These are phyloP conservation scores for Sporobolomyces roseus DNA, from an alignment of 768 basidiomycete genomes.

Conservation along the genomic window DNA sequence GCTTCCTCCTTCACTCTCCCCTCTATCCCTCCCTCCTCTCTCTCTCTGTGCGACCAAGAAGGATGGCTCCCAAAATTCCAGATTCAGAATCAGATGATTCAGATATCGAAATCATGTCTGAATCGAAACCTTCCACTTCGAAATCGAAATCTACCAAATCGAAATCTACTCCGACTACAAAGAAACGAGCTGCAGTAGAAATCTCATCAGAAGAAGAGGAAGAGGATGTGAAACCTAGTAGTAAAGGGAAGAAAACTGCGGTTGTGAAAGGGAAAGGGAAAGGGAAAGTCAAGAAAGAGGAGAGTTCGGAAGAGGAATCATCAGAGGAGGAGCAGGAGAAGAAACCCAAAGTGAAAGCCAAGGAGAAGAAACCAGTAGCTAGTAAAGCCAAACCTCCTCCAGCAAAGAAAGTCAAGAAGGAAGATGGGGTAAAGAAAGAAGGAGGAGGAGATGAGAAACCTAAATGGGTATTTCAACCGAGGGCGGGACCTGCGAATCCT, in stretches of 20 bases:
- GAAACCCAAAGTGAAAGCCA: constrained; percentile 6
- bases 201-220: background rate
- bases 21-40: too few species aligned
- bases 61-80: background rate
- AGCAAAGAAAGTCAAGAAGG: constrained; percentile 6
- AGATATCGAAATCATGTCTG: background rate
- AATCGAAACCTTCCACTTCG: background rate
- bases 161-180: background rate
- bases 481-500: constrained; percentile 54
- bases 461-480: constrained; percentile 47
- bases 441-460: constrained; percentile 44
- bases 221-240: constrained; percentile 32
- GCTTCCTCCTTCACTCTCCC: too few species aligned
- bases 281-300: constrained; percentile 4
- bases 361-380: background rate
- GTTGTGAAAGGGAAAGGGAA: constrained; percentile 8
- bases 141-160: constrained; percentile 3
- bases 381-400: background rate
- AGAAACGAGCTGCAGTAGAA: constrained; percentile 10
- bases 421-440: constrained; percentile 33
- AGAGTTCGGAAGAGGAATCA: background rate
- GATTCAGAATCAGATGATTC: constrained; percentile 20
- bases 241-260: constrained; percentile 23
- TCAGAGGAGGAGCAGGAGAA: background rate
- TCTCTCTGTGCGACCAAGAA: background rate